Evolutionary conservation across 257 asterid species (phyloP).

Genomic region (Nicotiana tomentosiformis): DNA sequence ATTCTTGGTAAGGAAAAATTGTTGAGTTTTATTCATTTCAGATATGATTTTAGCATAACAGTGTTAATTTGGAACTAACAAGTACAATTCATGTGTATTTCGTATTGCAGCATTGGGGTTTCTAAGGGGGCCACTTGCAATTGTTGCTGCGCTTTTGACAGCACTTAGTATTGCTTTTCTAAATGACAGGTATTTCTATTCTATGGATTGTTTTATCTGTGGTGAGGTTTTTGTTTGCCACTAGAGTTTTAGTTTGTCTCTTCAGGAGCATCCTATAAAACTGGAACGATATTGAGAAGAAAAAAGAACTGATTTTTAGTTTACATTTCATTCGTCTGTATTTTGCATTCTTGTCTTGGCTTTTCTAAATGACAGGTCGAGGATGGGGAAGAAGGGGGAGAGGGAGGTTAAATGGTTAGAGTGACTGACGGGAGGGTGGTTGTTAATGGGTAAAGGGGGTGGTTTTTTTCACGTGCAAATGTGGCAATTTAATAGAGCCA

Average conservation of each 20-base stretch:
- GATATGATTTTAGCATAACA: not conserved
- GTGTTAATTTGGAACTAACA: not conserved
- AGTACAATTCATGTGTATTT: slow-evolving; percentile 6
- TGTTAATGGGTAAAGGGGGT: too few species aligned
- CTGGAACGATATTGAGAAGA: too few species aligned
- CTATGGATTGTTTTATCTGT: not conserved
- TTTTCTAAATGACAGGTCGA: not conserved
- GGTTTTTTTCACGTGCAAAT: not conserved
- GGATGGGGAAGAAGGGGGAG: not conserved
- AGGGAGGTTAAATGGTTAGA: too few species aligned
- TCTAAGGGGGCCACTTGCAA: slow-evolving; percentile 70
- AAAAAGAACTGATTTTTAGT: not conserved
- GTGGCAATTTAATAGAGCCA: not conserved
- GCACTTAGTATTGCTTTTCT: slow-evolving; percentile 78
- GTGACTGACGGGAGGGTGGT: too few species aligned
- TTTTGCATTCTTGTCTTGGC: not conserved
- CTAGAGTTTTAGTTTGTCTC: not conserved
- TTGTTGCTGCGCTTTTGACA: slow-evolving; percentile 71
- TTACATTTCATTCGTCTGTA: not conserved
- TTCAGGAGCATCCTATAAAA: too few species aligned
- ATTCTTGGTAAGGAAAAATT: slow-evolving; percentile 57
- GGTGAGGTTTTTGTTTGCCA: not conserved
- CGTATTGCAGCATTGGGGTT: slow-evolving; percentile 64
- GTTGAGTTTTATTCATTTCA: not conserved
- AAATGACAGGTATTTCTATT: slow-evolving; percentile 66